These are phyloP conservation scores for Penicillium waksmanii DNA, from an alignment of 495 filamentous ascomycete species.

Conservation along the genomic window DNA sequence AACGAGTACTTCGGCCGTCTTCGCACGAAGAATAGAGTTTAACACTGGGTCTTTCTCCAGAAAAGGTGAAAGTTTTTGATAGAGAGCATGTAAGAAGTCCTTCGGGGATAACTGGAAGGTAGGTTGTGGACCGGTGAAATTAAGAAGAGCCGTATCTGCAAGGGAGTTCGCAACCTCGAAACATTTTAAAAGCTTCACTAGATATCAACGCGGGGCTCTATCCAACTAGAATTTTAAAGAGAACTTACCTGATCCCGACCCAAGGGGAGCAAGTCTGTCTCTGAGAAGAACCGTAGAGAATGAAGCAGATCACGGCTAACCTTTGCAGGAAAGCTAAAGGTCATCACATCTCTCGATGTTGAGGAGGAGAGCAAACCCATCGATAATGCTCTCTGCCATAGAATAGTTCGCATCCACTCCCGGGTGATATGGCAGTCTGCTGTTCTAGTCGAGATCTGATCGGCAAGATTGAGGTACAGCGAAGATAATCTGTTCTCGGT, in stretches of 20 bases:
- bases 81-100: slow-evolving; percentile 37
- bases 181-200: slow-evolving; percentile 35
- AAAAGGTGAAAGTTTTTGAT: slow-evolving; percentile 37
- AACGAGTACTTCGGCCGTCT: slow-evolving; percentile 36
- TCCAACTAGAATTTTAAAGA: neutral
- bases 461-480: slow-evolving; percentile 15
- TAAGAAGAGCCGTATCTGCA: slow-evolving; percentile 36
- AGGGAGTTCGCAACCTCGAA: slow-evolving; percentile 41
- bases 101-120: slow-evolving; percentile 30
- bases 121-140: neutral
- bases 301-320: slow-evolving; percentile 70
- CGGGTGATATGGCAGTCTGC: slow-evolving; percentile 38
- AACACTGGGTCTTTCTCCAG: slow-evolving; percentile 32
- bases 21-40: slow-evolving; percentile 33
- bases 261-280: slow-evolving; percentile 34
- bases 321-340: slow-evolving; percentile 70
- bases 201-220: neutral
- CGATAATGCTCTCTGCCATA: slow-evolving; percentile 70
- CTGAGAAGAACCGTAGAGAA: slow-evolving; percentile 27
- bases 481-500: slow-evolving; percentile 28
- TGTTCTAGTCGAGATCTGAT: slow-evolving; percentile 23
- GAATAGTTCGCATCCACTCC: slow-evolving; percentile 75
- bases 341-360: slow-evolving; percentile 61
- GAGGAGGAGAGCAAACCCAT: slow-evolving; percentile 56
- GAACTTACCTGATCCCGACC: slow-evolving; percentile 37